phyloP scores from a whole-genome alignment of 2,329 filamentous ascomycete genomes.

The Anisogramma anomala region DNA sequence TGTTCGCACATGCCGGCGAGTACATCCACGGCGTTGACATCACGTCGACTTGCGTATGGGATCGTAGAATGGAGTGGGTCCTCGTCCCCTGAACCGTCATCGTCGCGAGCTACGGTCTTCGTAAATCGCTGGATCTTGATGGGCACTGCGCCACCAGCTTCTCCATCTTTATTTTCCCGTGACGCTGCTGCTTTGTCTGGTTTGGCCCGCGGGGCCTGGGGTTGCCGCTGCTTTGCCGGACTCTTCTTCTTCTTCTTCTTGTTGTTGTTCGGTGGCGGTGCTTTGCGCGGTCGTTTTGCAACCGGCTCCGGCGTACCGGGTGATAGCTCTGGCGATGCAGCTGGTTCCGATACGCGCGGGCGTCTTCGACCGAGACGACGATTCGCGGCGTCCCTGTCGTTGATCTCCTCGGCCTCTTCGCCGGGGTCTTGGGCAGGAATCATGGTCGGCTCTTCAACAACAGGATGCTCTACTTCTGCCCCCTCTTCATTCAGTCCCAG shows the following conservation, averaged over 20 bases:
- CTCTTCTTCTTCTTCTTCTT: slow-evolving; percentile 26
- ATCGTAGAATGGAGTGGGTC: slow-evolving; percentile 40
- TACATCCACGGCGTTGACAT: slow-evolving; percentile 52
- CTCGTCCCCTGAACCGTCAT: slow-evolving; percentile 29
- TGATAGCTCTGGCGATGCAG: slow-evolving; percentile 32
- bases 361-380: slow-evolving; percentile 32
- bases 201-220: slow-evolving; percentile 15
- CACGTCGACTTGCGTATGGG: slow-evolving; percentile 39
- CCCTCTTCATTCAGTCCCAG: background rate
- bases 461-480: slow-evolving; percentile 10
- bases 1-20: slow-evolving; percentile 51
- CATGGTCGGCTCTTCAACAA: slow-evolving; percentile 14
- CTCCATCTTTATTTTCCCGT: slow-evolving; percentile 15
- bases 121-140: slow-evolving; percentile 41
- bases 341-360: slow-evolving; percentile 25
- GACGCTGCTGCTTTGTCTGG: slow-evolving; percentile 6
- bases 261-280: slow-evolving; percentile 18
- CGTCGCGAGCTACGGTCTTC: slow-evolving; percentile 29
- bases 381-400: slow-evolving; percentile 32
- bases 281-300: slow-evolving; percentile 28
- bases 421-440: slow-evolving; percentile 13
- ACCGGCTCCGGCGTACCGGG: slow-evolving; percentile 26
- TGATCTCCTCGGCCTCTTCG: slow-evolving; percentile 34
- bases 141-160: slow-evolving; percentile 7
- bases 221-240: slow-evolving; percentile 30